Evolutionary conservation across 352 stramenopile genomes (phyloP), one percentile per base, ranked within the genome.

Genomic region (Pythium scleroteichum): DNA sequence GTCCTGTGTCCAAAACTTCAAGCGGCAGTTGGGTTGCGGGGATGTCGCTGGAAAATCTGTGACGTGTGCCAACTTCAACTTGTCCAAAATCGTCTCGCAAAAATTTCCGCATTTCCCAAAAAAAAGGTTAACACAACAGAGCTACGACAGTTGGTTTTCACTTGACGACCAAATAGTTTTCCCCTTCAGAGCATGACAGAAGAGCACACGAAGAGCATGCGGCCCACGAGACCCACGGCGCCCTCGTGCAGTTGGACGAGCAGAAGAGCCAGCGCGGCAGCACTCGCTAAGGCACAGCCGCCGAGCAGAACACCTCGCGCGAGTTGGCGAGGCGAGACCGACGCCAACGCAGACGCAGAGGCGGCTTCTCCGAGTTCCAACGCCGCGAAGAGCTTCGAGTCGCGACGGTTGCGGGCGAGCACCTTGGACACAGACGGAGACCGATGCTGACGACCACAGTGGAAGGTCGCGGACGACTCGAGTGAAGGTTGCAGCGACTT

Each of bases 21-120:
- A 61, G 27, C 26, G 53, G 26, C 53, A 24, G 53, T 61, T 61
- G 23, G 48, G n/a, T n/a, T n/a, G n/a, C 3, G 16, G n/a, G 5
- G 2, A 1, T 38, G 16, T 24, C 12, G 10, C 16, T 42, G 32
- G n/a, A 38, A 35, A 19, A 45, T 60, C 3, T 60, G 41, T 38
- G 41, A 60, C 53, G 26, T 60, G 53, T 45, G 53, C 24, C 26
- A 51, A 53, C 53, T 60, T 60, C 53, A 53, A 60, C 53, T 33
- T 52, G 29, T 35, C n/a, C 23, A 52, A 35, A 35, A 23, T 29
- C 4, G 3, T n/a, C 4, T 2, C 45, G 35, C 45, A 20, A 26
- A 51, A 32, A 3, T n/a, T 20, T 24, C 42, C 4, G 42, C 20
- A 49, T 20, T 29, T 17, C 45, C n/a, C n/a, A n/a, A n/a, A n/a